phyloP scores from a whole-genome alignment of 257 asterid species.

The Jaltomata sinuosa region DNA sequence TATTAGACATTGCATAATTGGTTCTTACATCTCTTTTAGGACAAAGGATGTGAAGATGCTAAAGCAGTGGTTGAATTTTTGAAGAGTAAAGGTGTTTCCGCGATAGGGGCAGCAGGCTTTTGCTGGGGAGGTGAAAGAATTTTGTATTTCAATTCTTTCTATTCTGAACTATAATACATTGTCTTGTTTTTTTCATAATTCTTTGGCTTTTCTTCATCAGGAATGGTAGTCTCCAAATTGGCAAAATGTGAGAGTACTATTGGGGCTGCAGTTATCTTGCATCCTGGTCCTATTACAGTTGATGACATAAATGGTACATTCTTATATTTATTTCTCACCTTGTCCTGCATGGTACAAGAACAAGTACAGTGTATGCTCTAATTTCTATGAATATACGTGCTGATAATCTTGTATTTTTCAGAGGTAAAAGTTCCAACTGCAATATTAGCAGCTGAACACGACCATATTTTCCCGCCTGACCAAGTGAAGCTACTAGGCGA shows the following conservation, averaged over 20 bases:
- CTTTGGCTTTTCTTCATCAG: constrained; percentile 19
- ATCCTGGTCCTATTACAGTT: constrained; percentile 51
- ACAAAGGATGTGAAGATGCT: constrained; percentile 67
- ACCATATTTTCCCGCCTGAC: constrained; percentile 34
- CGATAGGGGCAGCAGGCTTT: constrained; percentile 64
- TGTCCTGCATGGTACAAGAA: background rate
- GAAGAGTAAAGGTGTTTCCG: constrained; percentile 44
- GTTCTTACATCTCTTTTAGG: constrained; percentile 16
- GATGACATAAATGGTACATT: constrained; percentile 51
- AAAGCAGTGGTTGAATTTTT: constrained; percentile 30
- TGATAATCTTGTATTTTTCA: constrained; percentile 11
- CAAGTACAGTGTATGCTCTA: background rate
- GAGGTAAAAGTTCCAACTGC: constrained; percentile 56
- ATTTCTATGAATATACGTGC: background rate
- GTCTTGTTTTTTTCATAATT: background rate
- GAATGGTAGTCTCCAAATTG: constrained; percentile 34
- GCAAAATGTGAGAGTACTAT: constrained; percentile 41
- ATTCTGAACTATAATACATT: background rate
- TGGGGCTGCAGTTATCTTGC: constrained; percentile 52
- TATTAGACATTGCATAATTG: background rate
- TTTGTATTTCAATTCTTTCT: background rate
- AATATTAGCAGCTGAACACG: constrained; percentile 52
- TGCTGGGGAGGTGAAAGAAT: constrained; percentile 69
- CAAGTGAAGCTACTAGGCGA: constrained; percentile 21
- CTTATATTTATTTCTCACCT: background rate